Percentiles rank a stretch among this genome's conserved stretches.
Evolutionary conservation across 352 stramenopile species (phyloP).

Genomic region (Phytophthora colocasiae): DNA sequence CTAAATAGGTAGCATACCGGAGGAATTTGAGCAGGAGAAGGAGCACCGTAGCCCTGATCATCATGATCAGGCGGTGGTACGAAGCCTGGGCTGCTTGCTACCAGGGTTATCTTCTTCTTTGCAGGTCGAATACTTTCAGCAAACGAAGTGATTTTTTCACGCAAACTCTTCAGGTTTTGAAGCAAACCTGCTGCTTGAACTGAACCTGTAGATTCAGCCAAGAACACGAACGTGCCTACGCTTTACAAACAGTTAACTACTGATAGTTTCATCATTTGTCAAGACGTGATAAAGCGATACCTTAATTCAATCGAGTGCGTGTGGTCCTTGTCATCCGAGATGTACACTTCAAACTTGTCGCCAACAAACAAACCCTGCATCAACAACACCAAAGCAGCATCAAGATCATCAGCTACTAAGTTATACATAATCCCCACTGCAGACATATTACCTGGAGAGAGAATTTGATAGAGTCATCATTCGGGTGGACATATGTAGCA

Average conservation of each 20-base stretch:
- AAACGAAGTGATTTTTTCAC: slow-evolving; percentile 63
- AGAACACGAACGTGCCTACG: slow-evolving; percentile 45
- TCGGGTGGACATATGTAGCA: slow-evolving; percentile 59
- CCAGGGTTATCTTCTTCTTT: slow-evolving; percentile 34
- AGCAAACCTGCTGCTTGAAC: slow-evolving; percentile 53
- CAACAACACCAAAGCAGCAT: slow-evolving; percentile 3
- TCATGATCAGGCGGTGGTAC: slow-evolving; percentile 21
- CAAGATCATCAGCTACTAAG: neutral
- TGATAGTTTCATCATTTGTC: no score
- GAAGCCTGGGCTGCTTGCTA: slow-evolving; percentile 19
- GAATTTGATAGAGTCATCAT: slow-evolving; percentile 61
- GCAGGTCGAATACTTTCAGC: slow-evolving; percentile 56
- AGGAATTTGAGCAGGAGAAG: slow-evolving; percentile 46
- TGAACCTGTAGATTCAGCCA: slow-evolving; percentile 23
- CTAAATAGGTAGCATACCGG: slow-evolving; percentile 25
- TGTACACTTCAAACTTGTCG: slow-evolving; percentile 81
- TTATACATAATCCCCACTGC: no score
- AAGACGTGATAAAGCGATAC: slow-evolving; percentile 22
- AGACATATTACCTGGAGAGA: slow-evolving; percentile 56
- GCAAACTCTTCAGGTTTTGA: slow-evolving; percentile 56
- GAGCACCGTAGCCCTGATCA: slow-evolving; percentile 16
- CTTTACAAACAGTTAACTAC: slow-evolving; percentile 18
- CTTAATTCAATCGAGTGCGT: slow-evolving; percentile 81
- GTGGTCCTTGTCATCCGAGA: slow-evolving; percentile 70
- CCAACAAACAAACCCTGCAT: slow-evolving; percentile 75